Evolutionary conservation across 306 rosid species (phyloP).

Genomic region (Quercus berberidifolia): DNA sequence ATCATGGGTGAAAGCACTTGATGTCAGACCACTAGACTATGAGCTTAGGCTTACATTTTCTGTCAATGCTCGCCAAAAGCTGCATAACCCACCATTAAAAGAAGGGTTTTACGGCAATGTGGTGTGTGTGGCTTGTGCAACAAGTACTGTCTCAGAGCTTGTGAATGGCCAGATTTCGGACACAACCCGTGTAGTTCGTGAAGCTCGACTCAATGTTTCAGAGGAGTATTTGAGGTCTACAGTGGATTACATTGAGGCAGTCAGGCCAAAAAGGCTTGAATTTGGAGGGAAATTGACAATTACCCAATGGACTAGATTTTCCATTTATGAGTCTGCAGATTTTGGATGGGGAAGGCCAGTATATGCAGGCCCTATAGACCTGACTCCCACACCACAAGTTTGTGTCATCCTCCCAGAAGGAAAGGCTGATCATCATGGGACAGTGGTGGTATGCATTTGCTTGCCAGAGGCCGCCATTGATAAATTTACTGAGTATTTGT

Average conservation of each 20-base stretch:
- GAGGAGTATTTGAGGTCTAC: conserved; percentile 84
- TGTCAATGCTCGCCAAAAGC: conserved; percentile 63
- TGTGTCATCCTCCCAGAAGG: conserved; percentile 84
- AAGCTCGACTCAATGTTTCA: conserved; percentile 55
- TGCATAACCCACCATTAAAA: conserved; percentile 51
- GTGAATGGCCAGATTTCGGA: conserved; percentile 41
- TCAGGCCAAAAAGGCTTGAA: conserved; percentile 67
- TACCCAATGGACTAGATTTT: conserved; percentile 93
- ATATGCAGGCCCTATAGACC: conserved; percentile 87
- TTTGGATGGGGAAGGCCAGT: conserved; percentile 89
- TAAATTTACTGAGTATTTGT: conserved; percentile 46
- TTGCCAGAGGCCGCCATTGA: conserved; percentile 63
- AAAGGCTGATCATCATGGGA: conserved; percentile 36
- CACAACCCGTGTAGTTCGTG: conserved; percentile 50
- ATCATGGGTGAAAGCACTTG: conserved; percentile 86
- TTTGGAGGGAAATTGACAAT: conserved; percentile 84
- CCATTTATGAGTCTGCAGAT: conserved; percentile 69
- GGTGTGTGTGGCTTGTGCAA: conserved; percentile 66
- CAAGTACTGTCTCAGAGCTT: conserved; percentile 56
- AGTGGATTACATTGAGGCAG: conserved; percentile 63
- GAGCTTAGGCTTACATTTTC: conserved; percentile 76
- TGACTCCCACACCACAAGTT: conserved; percentile 92
- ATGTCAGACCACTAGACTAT: conserved; percentile 63
- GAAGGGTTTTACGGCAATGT: conserved; percentile 86
- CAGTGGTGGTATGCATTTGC: conserved; percentile 82